phyloP scores from a whole-genome alignment of 495 filamentous ascomycete species.

The Chaetomium tenue region DNA sequence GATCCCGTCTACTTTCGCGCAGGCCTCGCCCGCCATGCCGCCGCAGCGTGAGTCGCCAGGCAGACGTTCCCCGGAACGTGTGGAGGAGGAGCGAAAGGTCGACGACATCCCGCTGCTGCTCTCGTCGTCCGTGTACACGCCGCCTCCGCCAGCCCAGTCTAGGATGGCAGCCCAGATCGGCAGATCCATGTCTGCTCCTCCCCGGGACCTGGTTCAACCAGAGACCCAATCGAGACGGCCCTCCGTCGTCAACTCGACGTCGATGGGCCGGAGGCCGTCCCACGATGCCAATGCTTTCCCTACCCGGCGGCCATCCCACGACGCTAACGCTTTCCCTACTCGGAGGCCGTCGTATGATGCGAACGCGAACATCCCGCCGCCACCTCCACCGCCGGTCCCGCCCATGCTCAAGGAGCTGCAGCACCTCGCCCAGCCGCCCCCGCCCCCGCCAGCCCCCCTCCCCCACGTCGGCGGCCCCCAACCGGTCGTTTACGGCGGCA shows the following conservation, averaged over 20 bases:
- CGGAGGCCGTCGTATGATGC: conserved; percentile 56
- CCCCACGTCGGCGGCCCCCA: conserved; percentile 34
- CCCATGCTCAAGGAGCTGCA: conserved; percentile 80
- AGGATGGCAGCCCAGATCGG: conserved; percentile 47
- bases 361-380: conserved; percentile 39
- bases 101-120: conserved; percentile 45
- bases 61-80: conserved; percentile 19
- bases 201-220: conserved; percentile 50
- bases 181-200: conserved; percentile 72
- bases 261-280: conserved; percentile 32
- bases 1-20: conserved; percentile 55
- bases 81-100: conserved; percentile 22
- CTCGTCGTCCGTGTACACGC: conserved; percentile 64
- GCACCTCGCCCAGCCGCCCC: conserved; percentile 68
- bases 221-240: conserved; percentile 21
- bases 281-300: conserved; percentile 28
- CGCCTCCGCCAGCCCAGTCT: conserved; percentile 40
- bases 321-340: conserved; percentile 22
- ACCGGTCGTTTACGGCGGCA: conserved; percentile 38
- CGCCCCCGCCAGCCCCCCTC: conserved; percentile 63
- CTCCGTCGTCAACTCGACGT: conserved; percentile 2
- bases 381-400: conserved; percentile 50
- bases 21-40: conserved; percentile 30
- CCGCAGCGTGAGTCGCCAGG: conserved; percentile 23
- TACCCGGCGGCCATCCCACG: conserved; percentile 37